phyloP scores from a whole-genome alignment of 805 yeast species.

The Nakazawaea peltata region DNA sequence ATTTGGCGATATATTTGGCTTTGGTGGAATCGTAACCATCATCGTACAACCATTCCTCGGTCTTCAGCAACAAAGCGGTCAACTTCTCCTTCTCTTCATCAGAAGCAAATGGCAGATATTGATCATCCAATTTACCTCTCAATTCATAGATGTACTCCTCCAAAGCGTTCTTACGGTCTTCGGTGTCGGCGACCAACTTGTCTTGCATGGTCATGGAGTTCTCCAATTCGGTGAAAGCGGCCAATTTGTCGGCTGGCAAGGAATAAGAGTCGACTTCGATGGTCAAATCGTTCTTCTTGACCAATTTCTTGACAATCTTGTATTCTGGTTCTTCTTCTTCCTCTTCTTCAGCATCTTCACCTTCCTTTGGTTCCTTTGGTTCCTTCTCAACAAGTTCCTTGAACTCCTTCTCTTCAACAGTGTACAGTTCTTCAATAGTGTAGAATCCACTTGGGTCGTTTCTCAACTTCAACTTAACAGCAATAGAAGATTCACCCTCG shows the following conservation, averaged over 20 bases:
- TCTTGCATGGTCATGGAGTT: conserved; percentile 79
- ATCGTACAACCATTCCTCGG: conserved; percentile 98
- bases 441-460: conserved; percentile 95
- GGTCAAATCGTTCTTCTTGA: conserved; percentile 76
- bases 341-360: conserved; percentile 35
- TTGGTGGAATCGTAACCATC: conserved; percentile 95
- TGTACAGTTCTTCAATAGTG: conserved; percentile 89
- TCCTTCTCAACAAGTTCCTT: conserved; percentile 75
- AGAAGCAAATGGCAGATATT: conserved; percentile 79
- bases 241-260: conserved; percentile 46
- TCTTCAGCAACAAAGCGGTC: conserved; percentile 61
- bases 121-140: conserved; percentile 94
- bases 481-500: conserved; percentile 69
- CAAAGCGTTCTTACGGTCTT: conserved; percentile 95
- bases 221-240: conserved; percentile 72
- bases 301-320: conserved; percentile 85
- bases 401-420: conserved; percentile 83
- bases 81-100: conserved; percentile 84
- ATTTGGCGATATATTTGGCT: conserved; percentile 95
- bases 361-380: conserved; percentile 36
- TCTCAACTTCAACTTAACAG: conserved; percentile 90
- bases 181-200: conserved; percentile 96
- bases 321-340: conserved; percentile 78
- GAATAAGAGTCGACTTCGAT: conserved; percentile 57
- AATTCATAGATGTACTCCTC: conserved; percentile 98